Evolutionary conservation across 345 rosid species (phyloP).

Genomic region (Moricandia moricandioides): DNA sequence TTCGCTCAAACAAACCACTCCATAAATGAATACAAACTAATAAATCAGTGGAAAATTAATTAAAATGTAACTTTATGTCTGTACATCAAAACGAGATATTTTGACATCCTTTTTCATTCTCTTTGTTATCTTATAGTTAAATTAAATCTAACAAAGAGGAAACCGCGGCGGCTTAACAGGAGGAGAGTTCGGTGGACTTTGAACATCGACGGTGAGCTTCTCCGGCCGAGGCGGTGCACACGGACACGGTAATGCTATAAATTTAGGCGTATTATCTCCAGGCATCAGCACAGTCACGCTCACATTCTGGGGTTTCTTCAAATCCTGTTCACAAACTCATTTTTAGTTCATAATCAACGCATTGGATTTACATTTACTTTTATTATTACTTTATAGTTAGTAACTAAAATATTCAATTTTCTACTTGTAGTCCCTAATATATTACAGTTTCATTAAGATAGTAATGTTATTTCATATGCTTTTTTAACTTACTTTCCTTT

Average conservation of each 20-base stretch:
- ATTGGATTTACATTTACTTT: too few species aligned
- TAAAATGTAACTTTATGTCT: slow-evolving; percentile 3
- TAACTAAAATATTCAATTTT: not conserved
- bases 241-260: slow-evolving; percentile 92
- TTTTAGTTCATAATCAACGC: too few species aligned
- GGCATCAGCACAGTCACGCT: slow-evolving; percentile 93
- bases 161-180: slow-evolving; percentile 50
- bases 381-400: not conserved
- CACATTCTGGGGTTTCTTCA: slow-evolving; percentile 44
- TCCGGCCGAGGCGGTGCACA: slow-evolving; percentile 62
- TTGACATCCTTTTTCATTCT: not conserved
- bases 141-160: slow-evolving; percentile 57
- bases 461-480: not conserved
- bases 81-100: slow-evolving; percentile 33
- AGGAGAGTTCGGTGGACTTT: slow-evolving; percentile 42
- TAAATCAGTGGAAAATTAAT: not conserved
- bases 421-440: not conserved
- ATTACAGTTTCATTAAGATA: not conserved
- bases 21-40: too few species aligned
- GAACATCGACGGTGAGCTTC: slow-evolving; percentile 39
- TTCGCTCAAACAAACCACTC: too few species aligned
- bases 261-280: slow-evolving; percentile 78
- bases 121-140: slow-evolving; percentile 17
- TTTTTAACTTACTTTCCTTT: not conserved
- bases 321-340: slow-evolving; percentile 39